Evolutionary conservation across 179 eudicot genomes (phyloP), one percentile per base, ranked within the genome.

Genomic region (Corrigiola litoralis): DNA sequence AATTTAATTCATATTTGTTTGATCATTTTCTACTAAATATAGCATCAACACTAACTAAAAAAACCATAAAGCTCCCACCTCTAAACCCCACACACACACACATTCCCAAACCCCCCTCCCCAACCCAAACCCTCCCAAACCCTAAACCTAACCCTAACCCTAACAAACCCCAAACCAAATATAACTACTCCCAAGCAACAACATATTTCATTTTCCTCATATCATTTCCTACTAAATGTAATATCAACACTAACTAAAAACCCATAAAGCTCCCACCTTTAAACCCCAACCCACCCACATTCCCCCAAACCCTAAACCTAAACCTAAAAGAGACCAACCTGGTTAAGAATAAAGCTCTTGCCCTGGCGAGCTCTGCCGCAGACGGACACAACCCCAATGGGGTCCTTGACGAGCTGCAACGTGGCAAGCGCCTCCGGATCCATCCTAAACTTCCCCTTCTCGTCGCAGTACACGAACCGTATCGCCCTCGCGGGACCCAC

Each of bases 341-440:
- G 97, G 68, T 94, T 90, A 6, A 94, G 72, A 17, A 94, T 83
- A 32, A 79, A 94, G 73, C 97, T 90, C 76, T 94, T 94, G 71
- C 99, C 99, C 67, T 94, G 97, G 8, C 97, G 87, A 66, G 99
- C 97, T 1, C 97, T 96, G 7, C 99, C 99, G 31, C 99, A 94
- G 37, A 94, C 99, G 12, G 99, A 86, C 59, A 91, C 96, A 36
- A 94, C 88, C 1, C 96, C 97, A 37, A 90, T 77, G n/a, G 97
- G 97, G 37, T 80, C 96, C 63, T 90, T 94, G 16, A 94, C 84
- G 24, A 91, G 86, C 67, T 91, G 96, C 25, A 94, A 88, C 42
- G 77, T 69, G 18, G 99, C 94, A 4, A 91, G 81, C 46, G 97
- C 95, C 75, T 88, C 97, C 0, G 97, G 92, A 75, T 94, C 99